These are phyloP conservation scores for Fraxinus americana DNA, from an alignment of 257 asterid species.

Conservation along the genomic window DNA sequence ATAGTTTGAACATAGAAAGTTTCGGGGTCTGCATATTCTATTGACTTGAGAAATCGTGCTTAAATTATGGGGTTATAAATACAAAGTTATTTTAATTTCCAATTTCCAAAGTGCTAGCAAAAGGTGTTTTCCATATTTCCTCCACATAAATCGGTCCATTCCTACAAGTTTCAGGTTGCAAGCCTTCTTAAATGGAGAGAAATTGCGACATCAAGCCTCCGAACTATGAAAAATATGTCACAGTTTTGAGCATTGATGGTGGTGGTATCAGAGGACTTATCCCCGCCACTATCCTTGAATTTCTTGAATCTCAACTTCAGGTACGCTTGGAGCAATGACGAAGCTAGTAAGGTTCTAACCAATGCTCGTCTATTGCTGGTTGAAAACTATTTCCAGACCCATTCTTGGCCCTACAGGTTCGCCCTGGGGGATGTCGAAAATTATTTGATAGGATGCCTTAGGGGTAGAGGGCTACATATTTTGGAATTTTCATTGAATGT, in stretches of 20 bases:
- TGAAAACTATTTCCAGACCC: not conserved
- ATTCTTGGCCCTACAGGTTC: too few relatives aligned
- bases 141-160: not conserved
- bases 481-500: not conserved
- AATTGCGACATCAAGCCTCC: conserved; percentile 34
- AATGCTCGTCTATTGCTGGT: not conserved
- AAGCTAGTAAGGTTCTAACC: not conserved
- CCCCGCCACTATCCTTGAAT: conserved; percentile 49
- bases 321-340: conserved; percentile 16
- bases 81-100: not conserved
- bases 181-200: conserved; percentile 24
- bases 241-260: conserved; percentile 73
- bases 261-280: conserved; percentile 64
- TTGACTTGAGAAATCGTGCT: not conserved
- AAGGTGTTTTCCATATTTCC: not conserved
- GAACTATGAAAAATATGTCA: conserved; percentile 32
- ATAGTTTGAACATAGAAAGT: not conserved
- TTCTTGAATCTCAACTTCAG: conserved; percentile 55
- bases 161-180: not conserved
- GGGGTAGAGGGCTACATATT: not conserved
- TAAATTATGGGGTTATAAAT: not conserved
- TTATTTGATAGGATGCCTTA: not conserved
- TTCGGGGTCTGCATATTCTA: not conserved
- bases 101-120: not conserved
- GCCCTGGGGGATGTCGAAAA: not conserved